Percentiles rank a stretch among this genome's conserved stretches.
Conservation (phyloP, 129 eudicot genomes). For the Chrysanthemum makinoi region DNA sequence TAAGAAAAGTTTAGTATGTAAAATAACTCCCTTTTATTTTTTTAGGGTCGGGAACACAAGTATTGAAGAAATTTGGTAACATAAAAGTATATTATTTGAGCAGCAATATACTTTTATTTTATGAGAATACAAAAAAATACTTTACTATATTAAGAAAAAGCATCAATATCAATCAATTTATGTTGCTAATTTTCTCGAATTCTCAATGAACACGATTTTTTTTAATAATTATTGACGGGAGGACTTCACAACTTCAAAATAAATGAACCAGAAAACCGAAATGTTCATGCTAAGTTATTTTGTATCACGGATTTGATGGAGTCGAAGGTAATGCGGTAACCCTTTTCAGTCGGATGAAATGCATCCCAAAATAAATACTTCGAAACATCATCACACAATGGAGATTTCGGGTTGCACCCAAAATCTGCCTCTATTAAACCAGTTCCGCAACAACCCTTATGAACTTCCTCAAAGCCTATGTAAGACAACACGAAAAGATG, state of each 20-base stretch:
- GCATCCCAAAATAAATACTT: slow-evolving; percentile 60
- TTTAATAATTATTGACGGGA: not conserved
- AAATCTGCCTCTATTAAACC: slow-evolving; percentile 59
- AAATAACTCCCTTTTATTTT: no score
- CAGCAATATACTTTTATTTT: no score
- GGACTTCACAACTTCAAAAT: not conserved
- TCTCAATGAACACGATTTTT: not conserved
- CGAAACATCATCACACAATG: slow-evolving; percentile 49
- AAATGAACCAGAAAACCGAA: not conserved
- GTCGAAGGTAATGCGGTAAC: slow-evolving; percentile 35
- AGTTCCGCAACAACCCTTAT: slow-evolving; percentile 78
- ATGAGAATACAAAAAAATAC: no score
- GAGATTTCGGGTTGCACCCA: slow-evolving; percentile 48
- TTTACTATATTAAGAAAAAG: no score
- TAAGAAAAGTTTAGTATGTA: no score
- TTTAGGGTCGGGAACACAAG: no score
- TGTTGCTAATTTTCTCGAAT: not conserved
- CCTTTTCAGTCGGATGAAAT: slow-evolving; percentile 53
- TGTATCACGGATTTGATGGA: slow-evolving; percentile 35
- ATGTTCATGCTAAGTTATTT: slow-evolving; percentile 20
- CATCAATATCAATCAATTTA: not conserved
- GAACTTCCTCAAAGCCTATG: slow-evolving; percentile 40
- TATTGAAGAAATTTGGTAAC: not conserved
- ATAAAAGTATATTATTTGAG: no score
- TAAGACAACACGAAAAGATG: not conserved